Percentiles rank a stretch among this genome's conserved stretches.
These are phyloP conservation scores for Scortechinia acanthostroma DNA, from an alignment of 2,329 filamentous ascomycete genomes.

Conservation along the genomic window DNA sequence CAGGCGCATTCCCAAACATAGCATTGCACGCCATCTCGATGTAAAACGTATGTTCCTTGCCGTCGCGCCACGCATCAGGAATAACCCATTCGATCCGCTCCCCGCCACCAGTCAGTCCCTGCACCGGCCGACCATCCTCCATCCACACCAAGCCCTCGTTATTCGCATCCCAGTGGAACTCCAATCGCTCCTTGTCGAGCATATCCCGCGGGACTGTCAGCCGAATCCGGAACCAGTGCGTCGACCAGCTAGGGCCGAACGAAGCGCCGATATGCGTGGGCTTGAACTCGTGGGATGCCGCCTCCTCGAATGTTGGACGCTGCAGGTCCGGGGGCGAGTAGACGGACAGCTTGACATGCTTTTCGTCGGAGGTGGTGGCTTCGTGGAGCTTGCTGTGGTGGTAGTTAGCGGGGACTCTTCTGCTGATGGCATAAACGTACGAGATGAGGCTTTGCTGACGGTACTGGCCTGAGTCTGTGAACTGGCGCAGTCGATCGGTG, in stretches of 20 bases:
- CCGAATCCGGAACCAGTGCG: constrained; percentile 89
- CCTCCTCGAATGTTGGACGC: constrained; percentile 81
- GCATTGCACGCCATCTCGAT: constrained; percentile 98
- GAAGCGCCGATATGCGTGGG: constrained; percentile 68
- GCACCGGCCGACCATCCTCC: constrained; percentile 78
- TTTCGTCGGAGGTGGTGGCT: constrained; percentile 55
- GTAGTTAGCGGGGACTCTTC: constrained; percentile 4
- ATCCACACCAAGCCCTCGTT: constrained; percentile 95
- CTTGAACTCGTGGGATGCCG: constrained; percentile 66
- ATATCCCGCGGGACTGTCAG: constrained; percentile 72
- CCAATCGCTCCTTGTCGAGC: constrained; percentile 71
- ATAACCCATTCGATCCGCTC: constrained; percentile 89
- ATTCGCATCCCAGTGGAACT: constrained; percentile 92
- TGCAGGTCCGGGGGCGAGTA: constrained; percentile 76
- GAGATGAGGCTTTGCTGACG: constrained; percentile 66
- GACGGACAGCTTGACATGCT: constrained; percentile 76
- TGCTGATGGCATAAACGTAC: constrained; percentile 30
- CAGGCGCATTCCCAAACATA: constrained; percentile 91
- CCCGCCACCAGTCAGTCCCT: constrained; percentile 83
- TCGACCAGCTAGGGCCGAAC: constrained; percentile 94
- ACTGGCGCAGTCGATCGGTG: constrained; percentile 73
- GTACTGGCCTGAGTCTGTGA: constrained; percentile 75
- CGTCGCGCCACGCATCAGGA: constrained; percentile 73
- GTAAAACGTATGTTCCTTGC: constrained; percentile 81
- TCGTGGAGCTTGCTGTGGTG: constrained; percentile 62